Conservation (phyloP, 768 basidiomycete species). For the Amyloporia xantha region DNA sequence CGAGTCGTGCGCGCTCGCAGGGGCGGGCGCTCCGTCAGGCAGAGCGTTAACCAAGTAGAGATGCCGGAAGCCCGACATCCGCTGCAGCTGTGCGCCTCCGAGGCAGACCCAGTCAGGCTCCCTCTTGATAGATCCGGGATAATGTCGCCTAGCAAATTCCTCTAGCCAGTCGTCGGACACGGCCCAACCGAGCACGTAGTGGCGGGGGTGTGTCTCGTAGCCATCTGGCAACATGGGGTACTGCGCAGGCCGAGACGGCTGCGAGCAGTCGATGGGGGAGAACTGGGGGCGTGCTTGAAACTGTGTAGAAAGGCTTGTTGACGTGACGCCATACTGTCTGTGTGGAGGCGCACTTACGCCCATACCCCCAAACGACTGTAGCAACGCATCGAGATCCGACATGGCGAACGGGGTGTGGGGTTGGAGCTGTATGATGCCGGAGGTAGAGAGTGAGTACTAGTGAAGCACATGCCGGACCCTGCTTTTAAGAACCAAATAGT, state of each 20-base stretch:
- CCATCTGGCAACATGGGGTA: neutral
- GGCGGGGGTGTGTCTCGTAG: neutral
- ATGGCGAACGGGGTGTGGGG: too few relatives aligned
- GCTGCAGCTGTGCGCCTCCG: neutral
- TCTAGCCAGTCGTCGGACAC: neutral
- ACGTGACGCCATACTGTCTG: too few relatives aligned
- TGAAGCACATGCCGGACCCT: too few relatives aligned
- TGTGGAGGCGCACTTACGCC: too few relatives aligned
- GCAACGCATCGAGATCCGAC: too few relatives aligned
- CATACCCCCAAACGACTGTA: too few relatives aligned
- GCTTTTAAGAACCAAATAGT: too few relatives aligned
- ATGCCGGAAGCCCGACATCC: neutral
- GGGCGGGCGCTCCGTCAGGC: neutral
- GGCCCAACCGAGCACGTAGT: neutral
- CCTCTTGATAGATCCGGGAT: neutral
- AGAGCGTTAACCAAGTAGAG: neutral
- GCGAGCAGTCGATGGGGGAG: neutral
- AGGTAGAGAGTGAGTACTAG: too few relatives aligned
- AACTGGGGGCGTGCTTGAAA: neutral
- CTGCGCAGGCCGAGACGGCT: neutral
- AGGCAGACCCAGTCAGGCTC: neutral
- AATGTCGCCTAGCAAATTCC: neutral
- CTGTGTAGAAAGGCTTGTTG: too few relatives aligned
- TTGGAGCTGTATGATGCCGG: too few relatives aligned
- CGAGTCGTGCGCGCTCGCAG: neutral